Base-by-base conservation (phyloP, 1,139 yeast species). In the Geotrichum cucujoidarum region DNA sequence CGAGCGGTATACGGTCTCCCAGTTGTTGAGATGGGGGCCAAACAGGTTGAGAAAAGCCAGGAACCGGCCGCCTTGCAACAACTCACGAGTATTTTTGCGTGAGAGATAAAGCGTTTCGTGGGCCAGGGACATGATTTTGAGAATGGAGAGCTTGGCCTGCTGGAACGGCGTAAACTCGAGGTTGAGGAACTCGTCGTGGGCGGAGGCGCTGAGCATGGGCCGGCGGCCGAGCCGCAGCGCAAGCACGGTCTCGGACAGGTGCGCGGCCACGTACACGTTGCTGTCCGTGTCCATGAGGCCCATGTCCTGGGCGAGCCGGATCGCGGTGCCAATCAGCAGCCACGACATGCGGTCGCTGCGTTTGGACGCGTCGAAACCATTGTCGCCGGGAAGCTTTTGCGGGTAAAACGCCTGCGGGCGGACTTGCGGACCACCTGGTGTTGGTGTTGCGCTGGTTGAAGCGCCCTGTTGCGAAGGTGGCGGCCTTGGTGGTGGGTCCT, bases 261-360 rank as follows among this genome's bases (percentile, higher is more conserved):
- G 95, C 0, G 95, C 80, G 0, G 95, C 95, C 50, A 88, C 70
- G 59, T 83, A 86, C 2, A 89, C 80, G 56, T 83, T 77, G 11
- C 90, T 74, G 55, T 85, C 79, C 16, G 80, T 76, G 47, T 85
- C 88, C 74, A 84, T 80, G 56, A 84, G 76, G 5, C 88, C 89
- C 77, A 87, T 78, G 64, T 88, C 94, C 62, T 88, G 95, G 2
- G 95, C 95, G 40, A 90, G 68, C 48, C 97, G 72, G 2, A 87
- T 85, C 0, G 95, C 90, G 2, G 86, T 80, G 3, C 97, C 97
- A 48, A 87, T 82, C 53, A 88, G 74, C 92, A 88, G 84, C 92
- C 95, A 89, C 0, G 95, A 84, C 92, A 88, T 84, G 41, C 95
- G 74, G 62, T 87, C 90, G 57, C 92, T 81, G 59, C 96, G 72